These are phyloP conservation scores for Chaetomiaceae sp. DNA, from an alignment of 2,329 filamentous ascomycete genomes.

Conservation along the genomic window DNA sequence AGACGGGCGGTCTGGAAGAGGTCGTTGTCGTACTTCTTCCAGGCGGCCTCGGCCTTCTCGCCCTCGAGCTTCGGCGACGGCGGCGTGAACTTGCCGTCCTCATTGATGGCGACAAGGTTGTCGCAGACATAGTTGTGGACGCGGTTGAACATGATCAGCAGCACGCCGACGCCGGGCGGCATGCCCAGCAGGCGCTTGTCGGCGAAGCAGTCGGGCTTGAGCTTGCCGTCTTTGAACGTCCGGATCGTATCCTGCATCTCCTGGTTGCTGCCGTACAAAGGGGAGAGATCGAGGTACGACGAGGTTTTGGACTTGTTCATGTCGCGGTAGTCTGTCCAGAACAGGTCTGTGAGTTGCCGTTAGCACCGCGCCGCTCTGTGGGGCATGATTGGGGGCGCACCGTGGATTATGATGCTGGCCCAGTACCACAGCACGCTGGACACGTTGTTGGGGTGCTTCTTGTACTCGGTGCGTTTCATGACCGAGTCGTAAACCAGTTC, in stretches of 20 bases:
- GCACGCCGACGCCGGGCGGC: constrained; percentile 63
- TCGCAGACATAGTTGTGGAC: constrained; percentile 85
- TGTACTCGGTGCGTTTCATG: constrained; percentile 49
- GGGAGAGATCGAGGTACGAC: constrained; percentile 65
- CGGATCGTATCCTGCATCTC: constrained; percentile 60
- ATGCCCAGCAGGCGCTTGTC: constrained; percentile 65
- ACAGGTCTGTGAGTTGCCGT: constrained; percentile 45
- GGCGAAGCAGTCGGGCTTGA: constrained; percentile 68
- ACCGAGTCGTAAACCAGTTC: constrained; percentile 55
- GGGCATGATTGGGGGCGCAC: constrained; percentile 29
- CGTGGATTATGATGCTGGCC: constrained; percentile 68
- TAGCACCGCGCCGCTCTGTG: background rate
- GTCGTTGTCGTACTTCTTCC: constrained; percentile 69
- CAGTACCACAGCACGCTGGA: constrained; percentile 68
- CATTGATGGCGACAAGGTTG: constrained; percentile 79
- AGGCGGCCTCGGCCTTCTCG: constrained; percentile 45
- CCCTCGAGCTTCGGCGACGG: constrained; percentile 46
- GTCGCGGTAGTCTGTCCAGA: constrained; percentile 61
- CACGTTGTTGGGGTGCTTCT: constrained; percentile 62
- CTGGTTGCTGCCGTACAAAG: constrained; percentile 64
- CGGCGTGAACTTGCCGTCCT: constrained; percentile 68
- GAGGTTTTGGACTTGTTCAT: constrained; percentile 59
- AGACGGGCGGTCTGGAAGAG: constrained; percentile 73
- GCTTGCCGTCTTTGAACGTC: constrained; percentile 62
- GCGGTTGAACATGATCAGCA: constrained; percentile 72